Conservation (phyloP, 1,284 basidiomycete genomes). For the Malassezia sp. region DNA sequence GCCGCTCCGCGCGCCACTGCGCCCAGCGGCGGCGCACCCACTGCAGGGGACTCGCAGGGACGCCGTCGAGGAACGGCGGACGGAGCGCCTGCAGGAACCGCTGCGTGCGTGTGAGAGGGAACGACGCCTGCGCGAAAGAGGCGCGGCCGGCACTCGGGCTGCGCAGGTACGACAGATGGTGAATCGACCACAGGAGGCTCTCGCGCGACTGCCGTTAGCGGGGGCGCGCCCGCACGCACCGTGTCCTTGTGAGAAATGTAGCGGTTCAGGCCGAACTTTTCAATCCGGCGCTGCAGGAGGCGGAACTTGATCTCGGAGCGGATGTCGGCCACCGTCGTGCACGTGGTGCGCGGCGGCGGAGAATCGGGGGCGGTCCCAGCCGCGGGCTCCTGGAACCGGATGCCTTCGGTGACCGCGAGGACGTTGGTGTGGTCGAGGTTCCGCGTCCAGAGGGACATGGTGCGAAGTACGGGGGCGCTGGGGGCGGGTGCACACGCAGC, state of each 20-base stretch:
- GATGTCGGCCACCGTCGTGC: constrained; percentile 32
- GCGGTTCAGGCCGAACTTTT: constrained; percentile 43
- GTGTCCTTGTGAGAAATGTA: constrained; percentile 42
- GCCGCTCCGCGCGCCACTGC: neutral
- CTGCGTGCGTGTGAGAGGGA: constrained; percentile 20
- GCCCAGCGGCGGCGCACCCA: constrained; percentile 30
- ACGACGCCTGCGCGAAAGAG: too few species aligned
- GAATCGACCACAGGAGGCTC: constrained; percentile 28
- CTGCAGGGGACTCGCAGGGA: constrained; percentile 32
- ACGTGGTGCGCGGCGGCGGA: constrained; percentile 14
- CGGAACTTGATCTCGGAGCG: constrained; percentile 31
- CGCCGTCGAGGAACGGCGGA: constrained; percentile 43
- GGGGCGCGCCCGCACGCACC: neutral
- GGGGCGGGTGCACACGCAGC: too few species aligned
- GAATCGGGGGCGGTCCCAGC: neutral
- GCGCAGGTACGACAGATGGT: constrained; percentile 8
- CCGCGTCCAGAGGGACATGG: constrained; percentile 42
- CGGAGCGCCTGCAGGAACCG: constrained; percentile 35
- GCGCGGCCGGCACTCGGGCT: too few species aligned
- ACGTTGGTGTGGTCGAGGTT: constrained; percentile 43
- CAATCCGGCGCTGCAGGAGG: constrained; percentile 34
- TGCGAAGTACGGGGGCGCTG: constrained; percentile 14
- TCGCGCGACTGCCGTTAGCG: constrained; percentile 22
- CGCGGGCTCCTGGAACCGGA: constrained; percentile 18
- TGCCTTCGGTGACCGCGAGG: constrained; percentile 38